Conservation (phyloP, 352 stramenopile genomes). For the Pythium myriotylum region DNA sequence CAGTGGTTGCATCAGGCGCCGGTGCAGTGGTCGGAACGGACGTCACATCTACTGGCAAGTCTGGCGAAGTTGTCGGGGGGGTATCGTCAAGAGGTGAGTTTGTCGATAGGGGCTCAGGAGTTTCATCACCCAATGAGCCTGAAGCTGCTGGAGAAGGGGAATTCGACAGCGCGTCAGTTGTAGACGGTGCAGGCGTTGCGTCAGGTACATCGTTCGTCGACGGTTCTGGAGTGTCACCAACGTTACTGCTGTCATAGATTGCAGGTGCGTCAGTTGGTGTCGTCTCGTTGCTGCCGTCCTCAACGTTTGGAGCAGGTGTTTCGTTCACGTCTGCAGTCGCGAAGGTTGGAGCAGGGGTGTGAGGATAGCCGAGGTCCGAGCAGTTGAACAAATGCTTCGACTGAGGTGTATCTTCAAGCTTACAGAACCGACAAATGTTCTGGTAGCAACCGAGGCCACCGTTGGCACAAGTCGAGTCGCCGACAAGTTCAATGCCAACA, state of each 20-base stretch:
- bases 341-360: slow-evolving; percentile 7
- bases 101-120: too few relatives aligned
- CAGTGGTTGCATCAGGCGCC: neutral
- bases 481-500: slow-evolving; percentile 37
- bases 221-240: too few relatives aligned
- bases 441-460: slow-evolving; percentile 48
- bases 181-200: neutral
- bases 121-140: too few relatives aligned
- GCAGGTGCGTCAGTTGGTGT: too few relatives aligned
- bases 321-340: too few relatives aligned
- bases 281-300: too few relatives aligned
- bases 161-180: neutral
- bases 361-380: slow-evolving; percentile 6
- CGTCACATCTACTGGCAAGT: too few relatives aligned
- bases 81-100: too few relatives aligned
- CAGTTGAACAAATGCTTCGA: slow-evolving; percentile 16
- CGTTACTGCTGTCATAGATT: too few relatives aligned
- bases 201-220: neutral
- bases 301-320: too few relatives aligned
- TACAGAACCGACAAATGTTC: slow-evolving; percentile 43
- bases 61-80: too few relatives aligned
- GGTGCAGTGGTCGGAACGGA: neutral
- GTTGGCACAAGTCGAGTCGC: slow-evolving; percentile 28
- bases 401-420: slow-evolving; percentile 27
- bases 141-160: too few relatives aligned